A percentile compares a stretch with the other conserved stretches of the same genome.
These are phyloP conservation scores for Hygrocybe punicea DNA, from an alignment of 768 basidiomycete species.

Conservation along the genomic window DNA sequence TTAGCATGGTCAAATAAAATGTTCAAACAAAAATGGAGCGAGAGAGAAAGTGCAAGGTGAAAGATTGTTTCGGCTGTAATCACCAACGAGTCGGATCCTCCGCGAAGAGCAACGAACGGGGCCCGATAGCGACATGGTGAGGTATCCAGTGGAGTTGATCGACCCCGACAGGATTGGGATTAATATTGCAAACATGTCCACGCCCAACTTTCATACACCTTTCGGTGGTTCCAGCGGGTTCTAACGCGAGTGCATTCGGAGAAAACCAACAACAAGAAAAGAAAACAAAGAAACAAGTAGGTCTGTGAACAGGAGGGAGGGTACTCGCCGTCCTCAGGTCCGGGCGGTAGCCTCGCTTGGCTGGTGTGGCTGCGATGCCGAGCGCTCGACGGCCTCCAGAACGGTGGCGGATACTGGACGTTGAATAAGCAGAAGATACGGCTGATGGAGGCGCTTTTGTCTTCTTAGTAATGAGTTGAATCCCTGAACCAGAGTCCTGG, in stretches of 20 bases:
- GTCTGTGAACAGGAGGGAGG: conserved; percentile 7
- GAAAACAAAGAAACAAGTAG: conserved; percentile 12
- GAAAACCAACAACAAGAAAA: conserved; percentile 9
- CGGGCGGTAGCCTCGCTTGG: conserved; percentile 70
- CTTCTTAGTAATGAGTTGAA: conserved; percentile 66
- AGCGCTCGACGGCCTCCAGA: conserved; percentile 69
- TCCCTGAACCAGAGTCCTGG: conserved; percentile 48
- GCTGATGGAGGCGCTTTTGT: conserved; percentile 50
- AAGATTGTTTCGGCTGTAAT: conserved; percentile 46
- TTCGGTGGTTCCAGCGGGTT: conserved; percentile 75
- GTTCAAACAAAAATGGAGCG: conserved; percentile 12
- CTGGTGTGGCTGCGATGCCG: conserved; percentile 56
- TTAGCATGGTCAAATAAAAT: conserved; percentile 28
- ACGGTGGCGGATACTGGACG: conserved; percentile 57
- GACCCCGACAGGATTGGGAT: conserved; percentile 43
- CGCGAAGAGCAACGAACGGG: conserved; percentile 59
- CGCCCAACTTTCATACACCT: conserved; percentile 80
- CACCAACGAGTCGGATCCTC: conserved; percentile 69
- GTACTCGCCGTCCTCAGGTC: conserved; percentile 75
- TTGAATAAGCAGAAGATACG: conserved; percentile 48
- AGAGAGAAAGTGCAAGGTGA: conserved; percentile 14
- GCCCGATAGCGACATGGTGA: conserved; percentile 78
- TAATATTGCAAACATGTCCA: conserved; percentile 91
- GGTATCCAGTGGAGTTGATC: conserved; percentile 58
- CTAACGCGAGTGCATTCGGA: conserved; percentile 77